Evolutionary conservation across 441 rosid species (phyloP), one percentile per base, ranked within the genome.

Genomic region (Raphanus hybrid): DNA sequence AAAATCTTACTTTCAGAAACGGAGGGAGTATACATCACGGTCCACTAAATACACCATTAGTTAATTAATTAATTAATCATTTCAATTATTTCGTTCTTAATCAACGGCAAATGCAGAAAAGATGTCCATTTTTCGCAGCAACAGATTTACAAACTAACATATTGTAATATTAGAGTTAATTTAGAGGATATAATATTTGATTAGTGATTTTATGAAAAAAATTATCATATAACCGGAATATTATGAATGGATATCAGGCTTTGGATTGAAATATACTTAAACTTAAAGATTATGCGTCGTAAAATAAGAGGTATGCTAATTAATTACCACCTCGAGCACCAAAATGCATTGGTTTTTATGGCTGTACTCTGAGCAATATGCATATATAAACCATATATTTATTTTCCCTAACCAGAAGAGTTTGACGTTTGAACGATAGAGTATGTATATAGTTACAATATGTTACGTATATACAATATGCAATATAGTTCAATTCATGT

Each of bases 301-400:
- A 60, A 3, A 58, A 69, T 3, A 37, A 20, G 32, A 27, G 16
- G 50, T 66, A 59, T 29, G 71, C 14, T 35, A 35, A 35, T 35
- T 70, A 37, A 23, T 71, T 59, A 71, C 76, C 52, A 71, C 76
- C 81, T 77, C 76, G 81, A 77, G 69, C 81, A 71, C 81, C 68
- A 77, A 70, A 64, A 57, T 70, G 23, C 64, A 70, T 41, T 45
- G 32, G 71, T 52, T 70, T 61, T 57, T 8, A 77, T 64, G 61
- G 27, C 3, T 43, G 15, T 32, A 50, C 39, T 48, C 55, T 43
- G 39, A 43, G 5, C 34, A 29, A 39, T 8, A 39, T 39, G 10
- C 9, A 37, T 29, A 65, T 5, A 55, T 27, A 72, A 45, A 50
- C 14, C 64, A 67, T 59, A 64, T 9, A 57, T 29, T 20, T 59